A percentile compares a stretch with the other conserved stretches of the same genome.
phyloP scores from a whole-genome alignment of 106 monocot species.

The Phalaenopsis equestris region DNA sequence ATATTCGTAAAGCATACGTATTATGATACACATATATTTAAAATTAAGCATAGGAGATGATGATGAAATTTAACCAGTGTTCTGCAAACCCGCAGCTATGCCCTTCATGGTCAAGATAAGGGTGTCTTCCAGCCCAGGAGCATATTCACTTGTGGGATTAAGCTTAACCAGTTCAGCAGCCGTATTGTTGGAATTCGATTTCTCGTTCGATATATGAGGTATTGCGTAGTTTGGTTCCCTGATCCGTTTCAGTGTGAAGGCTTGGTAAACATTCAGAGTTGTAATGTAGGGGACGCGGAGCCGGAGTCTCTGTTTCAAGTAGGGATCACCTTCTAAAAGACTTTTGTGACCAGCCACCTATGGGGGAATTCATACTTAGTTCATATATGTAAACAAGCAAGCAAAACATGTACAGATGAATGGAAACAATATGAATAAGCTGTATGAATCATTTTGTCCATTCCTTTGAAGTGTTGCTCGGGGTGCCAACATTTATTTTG shows the following conservation, averaged over 20 bases:
- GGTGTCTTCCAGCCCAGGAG: slow-evolving; percentile 85
- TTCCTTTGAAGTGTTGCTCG: no score
- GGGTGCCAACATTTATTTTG: no score
- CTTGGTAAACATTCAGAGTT: slow-evolving; percentile 52
- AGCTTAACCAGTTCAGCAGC: slow-evolving; percentile 76
- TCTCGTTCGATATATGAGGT: slow-evolving; percentile 42
- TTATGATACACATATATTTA: background rate
- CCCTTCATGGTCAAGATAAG: slow-evolving; percentile 97
- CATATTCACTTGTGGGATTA: slow-evolving; percentile 81
- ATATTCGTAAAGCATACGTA: background rate
- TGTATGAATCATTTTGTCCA: no score
- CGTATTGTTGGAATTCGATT: slow-evolving; percentile 23
- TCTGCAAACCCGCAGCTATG: slow-evolving; percentile 91
- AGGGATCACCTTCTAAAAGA: slow-evolving; percentile 50
- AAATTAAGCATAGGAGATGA: background rate
- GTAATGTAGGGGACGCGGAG: slow-evolving; percentile 47
- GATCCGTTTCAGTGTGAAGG: slow-evolving; percentile 46
- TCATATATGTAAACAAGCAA: no score
- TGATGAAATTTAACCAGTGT: slow-evolving; percentile 50
- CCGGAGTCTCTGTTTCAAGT: slow-evolving; percentile 47
- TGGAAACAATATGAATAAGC: no score
- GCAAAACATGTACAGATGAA: no score
- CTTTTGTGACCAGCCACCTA: slow-evolving; percentile 58
- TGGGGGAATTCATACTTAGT: background rate
- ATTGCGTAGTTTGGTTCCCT: slow-evolving; percentile 33